phyloP scores from a whole-genome alignment of 2,329 filamentous ascomycete species.

The Thielaviopsis euricoi region DNA sequence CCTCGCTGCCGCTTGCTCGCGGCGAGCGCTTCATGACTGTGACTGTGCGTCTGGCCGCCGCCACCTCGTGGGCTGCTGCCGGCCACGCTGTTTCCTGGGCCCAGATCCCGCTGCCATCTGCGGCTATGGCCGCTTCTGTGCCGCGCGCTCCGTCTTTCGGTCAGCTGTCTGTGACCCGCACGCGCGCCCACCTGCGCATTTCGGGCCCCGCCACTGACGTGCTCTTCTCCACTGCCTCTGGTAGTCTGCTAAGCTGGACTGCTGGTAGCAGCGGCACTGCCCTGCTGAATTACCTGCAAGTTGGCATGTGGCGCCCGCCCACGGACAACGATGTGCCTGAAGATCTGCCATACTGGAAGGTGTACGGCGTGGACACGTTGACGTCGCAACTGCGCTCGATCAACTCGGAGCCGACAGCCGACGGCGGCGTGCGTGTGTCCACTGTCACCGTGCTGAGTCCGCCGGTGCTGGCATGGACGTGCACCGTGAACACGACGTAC shows the following conservation, averaged over 20 bases:
- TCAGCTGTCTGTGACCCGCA: slow-evolving; percentile 17
- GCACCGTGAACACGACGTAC: slow-evolving; percentile 32
- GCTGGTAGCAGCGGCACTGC: too few relatives aligned
- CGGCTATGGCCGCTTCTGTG: background rate
- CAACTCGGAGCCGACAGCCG: slow-evolving; percentile 7
- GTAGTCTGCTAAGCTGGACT: slow-evolving; percentile 8
- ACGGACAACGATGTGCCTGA: too few relatives aligned
- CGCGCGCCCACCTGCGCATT: background rate
- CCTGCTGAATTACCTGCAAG: too few relatives aligned
- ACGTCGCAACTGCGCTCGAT: too few relatives aligned
- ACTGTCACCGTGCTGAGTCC: slow-evolving; percentile 37
- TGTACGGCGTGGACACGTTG: too few relatives aligned
- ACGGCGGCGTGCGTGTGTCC: slow-evolving; percentile 22
- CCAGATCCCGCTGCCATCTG: slow-evolving; percentile 18
- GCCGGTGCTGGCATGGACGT: slow-evolving; percentile 44
- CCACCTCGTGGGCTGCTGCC: slow-evolving; percentile 32
- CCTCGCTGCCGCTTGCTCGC: too few relatives aligned
- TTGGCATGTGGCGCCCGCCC: too few relatives aligned
- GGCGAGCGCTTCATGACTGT: slow-evolving; percentile 21
- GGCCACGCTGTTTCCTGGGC: slow-evolving; percentile 40
- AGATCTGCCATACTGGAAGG: too few relatives aligned
- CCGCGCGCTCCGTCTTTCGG: background rate
- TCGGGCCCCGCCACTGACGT: too few relatives aligned
- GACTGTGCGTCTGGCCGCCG: slow-evolving; percentile 25
- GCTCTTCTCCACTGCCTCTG: slow-evolving; percentile 35